Evolutionary conservation across 225 moss, liverwort and hornwort species (phyloP), one percentile per base, ranked within the genome.

Genomic region (Ulota crispa): DNA sequence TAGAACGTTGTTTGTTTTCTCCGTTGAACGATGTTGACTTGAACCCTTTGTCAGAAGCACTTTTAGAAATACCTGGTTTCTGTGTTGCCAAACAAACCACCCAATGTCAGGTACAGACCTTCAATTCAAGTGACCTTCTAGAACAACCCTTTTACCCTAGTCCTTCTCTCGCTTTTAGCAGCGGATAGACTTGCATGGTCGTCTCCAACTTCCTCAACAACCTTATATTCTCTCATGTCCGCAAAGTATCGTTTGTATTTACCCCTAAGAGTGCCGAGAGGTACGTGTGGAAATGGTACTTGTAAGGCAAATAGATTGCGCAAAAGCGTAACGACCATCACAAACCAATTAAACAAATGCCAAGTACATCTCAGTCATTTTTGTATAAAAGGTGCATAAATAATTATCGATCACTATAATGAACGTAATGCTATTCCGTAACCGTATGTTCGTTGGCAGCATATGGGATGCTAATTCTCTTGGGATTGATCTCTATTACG

Each of bases 1-100:
- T 55, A 4, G 62, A 39, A 16, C 70, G 86, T 21, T 52, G 80
- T 70, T 90, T 94, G 45, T 83, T 81, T 34, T 57, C 77, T 74
- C 31, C 57, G n/a, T 60, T 18, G 13, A 65, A 42, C 54, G 76
- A 81, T 57, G 43, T 63, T 47, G 56, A 77, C 50, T 73, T 64
- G 21, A 80, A 70, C 18, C 84, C 77, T 70, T 82, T 75, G 52
- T 63, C 69, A 77, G 79, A 53, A 26, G 24, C 81, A 80, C 75
- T 85, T 72, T 81, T 87, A 54, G 78, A 41, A 64, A 79, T 8
- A 34, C 26, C 71, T 55, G 81, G 28, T 57, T 54, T 75, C 85
- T 85, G 75, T 3, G 61, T 71, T 64, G 39, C 64, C 45, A 64
- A 47, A 69, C 56, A 26, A 78, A 39, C 26, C 31, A 82, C 39